Base-by-base conservation (phyloP, 345 rosid genomes). In the Acer negundo region DNA sequence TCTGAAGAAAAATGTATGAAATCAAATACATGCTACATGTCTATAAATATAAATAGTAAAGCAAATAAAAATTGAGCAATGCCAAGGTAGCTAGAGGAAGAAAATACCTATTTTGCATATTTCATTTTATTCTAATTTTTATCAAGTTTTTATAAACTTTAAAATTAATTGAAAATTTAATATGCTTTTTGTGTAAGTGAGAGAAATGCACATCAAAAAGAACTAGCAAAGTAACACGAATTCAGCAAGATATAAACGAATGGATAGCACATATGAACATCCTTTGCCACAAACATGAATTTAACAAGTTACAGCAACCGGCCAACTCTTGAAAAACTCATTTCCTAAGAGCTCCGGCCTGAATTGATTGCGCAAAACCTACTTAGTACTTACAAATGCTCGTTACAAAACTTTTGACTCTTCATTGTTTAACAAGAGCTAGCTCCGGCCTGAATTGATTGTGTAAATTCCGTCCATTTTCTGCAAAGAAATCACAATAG, bases 401-500 rank as follows among this genome's bases (percentile, higher is more conserved):
- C 15, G 6, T 6, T 6, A 0, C 62, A 75, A 31, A 49, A 64
- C 28, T 64, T 16, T 47, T 75, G 70, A 20, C 70, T 4, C 23
- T 28, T 23, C 65, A 10, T 42, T 16, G 1, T 4, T 59, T 20
- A 22, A 40, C 26, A 26, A 17, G 26, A 47, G 46, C 42, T 10
- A 47, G 61, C 58, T 64, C 44, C 7, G 2, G 15, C 20, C 16
- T 11, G 3, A 49, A 28, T 40, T 38, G 70, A 28, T 59, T 38
- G 70, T 20, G 19, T 13, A 6, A 15, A 11, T 35, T 59, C 64
- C 13, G 16, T 35, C 64, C 17, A 22, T 40, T 2, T 59, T 51
- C 78, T 66, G 61, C 35, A 55, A 22, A 75, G 19, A 65, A 26
- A 65, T 65, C 20, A 65, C 69, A 3, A 65, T 9, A 65, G 20